These are phyloP conservation scores for Lathyrus aphaca DNA, from an alignment of 306 rosid species.

Conservation along the genomic window DNA sequence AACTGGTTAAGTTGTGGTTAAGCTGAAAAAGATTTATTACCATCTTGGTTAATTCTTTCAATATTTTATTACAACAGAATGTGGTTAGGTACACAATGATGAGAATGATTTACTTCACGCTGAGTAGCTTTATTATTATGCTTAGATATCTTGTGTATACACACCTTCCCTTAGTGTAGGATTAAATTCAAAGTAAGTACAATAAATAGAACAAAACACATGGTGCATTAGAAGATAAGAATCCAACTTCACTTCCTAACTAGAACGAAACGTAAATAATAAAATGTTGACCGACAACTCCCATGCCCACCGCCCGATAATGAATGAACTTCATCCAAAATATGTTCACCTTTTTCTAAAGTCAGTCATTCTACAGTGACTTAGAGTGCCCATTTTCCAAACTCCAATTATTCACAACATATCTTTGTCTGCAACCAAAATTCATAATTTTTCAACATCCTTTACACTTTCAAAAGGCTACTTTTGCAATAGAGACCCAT, in stretches of 20 bases:
- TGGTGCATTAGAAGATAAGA: constrained; percentile 43
- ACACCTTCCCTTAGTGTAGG: not conserved
- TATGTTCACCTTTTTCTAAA: constrained; percentile 17
- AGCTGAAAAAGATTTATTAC: no score
- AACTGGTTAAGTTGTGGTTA: no score
- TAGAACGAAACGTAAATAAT: not conserved
- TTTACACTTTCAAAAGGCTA: constrained; percentile 35
- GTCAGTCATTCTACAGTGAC: constrained; percentile 23
- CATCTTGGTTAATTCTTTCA: no score
- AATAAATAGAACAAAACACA: constrained; percentile 8
- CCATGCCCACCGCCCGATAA: constrained; percentile 14
- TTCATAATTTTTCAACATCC: not conserved
- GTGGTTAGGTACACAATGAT: no score
- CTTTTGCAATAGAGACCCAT: constrained; percentile 24
- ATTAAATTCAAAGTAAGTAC: constrained; percentile 31
- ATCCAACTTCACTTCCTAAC: constrained; percentile 13
- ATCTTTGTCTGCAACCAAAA: constrained; percentile 25
- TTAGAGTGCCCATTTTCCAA: constrained; percentile 54
- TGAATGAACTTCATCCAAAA: not conserved
- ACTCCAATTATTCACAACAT: constrained; percentile 27
- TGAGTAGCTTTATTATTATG: not conserved
- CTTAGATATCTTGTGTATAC: not conserved
- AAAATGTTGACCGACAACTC: not conserved
- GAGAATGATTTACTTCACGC: not conserved
- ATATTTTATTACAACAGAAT: no score